Percentiles rank a stretch among this genome's conserved stretches.
Conservation (phyloP, 106 monocot genomes). For the Dioscorea dumetorum region DNA sequence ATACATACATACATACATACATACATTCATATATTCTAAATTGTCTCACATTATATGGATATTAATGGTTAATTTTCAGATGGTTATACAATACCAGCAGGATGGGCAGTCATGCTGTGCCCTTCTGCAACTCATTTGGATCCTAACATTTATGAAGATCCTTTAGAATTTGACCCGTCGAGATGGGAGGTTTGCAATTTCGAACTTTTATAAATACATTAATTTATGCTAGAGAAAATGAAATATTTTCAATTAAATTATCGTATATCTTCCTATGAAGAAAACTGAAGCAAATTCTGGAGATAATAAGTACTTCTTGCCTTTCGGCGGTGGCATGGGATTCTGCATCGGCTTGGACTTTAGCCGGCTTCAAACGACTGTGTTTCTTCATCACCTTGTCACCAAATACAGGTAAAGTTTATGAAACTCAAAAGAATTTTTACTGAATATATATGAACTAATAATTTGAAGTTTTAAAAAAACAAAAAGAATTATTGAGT, state of each 20-base stretch:
- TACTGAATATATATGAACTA: neutral
- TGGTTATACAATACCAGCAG: conserved; percentile 10
- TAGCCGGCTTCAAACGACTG: conserved; percentile 7
- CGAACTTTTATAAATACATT: too few species aligned
- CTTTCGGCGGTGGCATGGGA: conserved; percentile 15
- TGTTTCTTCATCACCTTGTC: conserved; percentile 10
- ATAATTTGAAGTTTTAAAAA: neutral
- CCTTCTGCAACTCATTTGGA: conserved; percentile 4
- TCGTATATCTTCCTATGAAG: too few species aligned
- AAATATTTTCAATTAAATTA: too few species aligned
- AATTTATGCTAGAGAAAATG: too few species aligned
- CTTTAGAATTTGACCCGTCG: neutral
- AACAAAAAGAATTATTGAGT: too few species aligned
- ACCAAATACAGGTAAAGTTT: conserved; percentile 10
- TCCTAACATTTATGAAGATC: conserved; percentile 7
- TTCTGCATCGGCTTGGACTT: conserved; percentile 15
- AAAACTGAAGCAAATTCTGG: neutral
- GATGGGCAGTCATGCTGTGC: conserved; percentile 6
- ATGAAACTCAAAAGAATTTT: neutral
- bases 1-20: too few species aligned
- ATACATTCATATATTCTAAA: neutral
- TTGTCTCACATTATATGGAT: too few species aligned
- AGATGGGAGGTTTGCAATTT: conserved; percentile 2
- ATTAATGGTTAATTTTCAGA: neutral
- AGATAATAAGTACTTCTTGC: conserved; percentile 7